phyloP scores from a whole-genome alignment of 495 filamentous ascomycete genomes.

The Pseudomonodictys pantanalensis region DNA sequence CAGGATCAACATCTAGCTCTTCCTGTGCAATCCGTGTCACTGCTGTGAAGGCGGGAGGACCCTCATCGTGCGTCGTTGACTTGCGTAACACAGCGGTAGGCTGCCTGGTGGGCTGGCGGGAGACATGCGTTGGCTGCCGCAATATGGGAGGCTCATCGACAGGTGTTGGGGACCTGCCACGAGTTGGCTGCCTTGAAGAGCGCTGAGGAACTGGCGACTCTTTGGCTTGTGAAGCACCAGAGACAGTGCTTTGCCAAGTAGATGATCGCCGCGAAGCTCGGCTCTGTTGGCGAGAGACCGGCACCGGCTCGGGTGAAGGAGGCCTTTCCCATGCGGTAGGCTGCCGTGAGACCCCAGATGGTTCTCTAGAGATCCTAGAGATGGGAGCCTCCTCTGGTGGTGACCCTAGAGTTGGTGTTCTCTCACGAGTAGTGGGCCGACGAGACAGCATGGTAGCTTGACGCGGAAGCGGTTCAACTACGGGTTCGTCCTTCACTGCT shows the following conservation, averaged over 20 bases:
- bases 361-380: neutral
- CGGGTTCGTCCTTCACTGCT: neutral
- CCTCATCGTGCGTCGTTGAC: neutral
- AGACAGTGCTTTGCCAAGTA: no score
- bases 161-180: no score
- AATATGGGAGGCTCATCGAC: no score
- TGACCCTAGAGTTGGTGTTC: neutral
- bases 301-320: neutral
- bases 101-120: neutral
- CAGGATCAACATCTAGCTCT: neutral
- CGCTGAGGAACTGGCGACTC: no score
- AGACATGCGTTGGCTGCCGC: no score
- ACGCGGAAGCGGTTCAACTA: neutral
- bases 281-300: neutral
- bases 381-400: neutral
- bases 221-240: no score
- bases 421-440: neutral
- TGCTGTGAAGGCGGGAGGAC: neutral
- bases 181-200: no score
- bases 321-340: neutral
- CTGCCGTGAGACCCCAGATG: neutral
- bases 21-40: neutral
- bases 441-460: neutral
- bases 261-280: no score
- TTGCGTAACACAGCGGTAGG: neutral